phyloP scores from a whole-genome alignment of 2,329 filamentous ascomycete species.

The Stagonosporopsis tanaceti region DNA sequence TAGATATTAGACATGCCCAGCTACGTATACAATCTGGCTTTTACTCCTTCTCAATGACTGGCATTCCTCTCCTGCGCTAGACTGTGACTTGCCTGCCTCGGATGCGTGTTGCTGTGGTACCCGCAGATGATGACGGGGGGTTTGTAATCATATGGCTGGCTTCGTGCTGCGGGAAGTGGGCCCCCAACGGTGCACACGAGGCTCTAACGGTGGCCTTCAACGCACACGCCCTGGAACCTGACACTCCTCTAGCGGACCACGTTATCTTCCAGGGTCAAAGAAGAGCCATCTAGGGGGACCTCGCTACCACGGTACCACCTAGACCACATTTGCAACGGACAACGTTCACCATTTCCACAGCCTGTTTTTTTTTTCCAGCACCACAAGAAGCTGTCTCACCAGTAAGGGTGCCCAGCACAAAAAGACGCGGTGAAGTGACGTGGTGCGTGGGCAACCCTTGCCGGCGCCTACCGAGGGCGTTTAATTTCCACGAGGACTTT shows the following conservation, averaged over 20 bases:
- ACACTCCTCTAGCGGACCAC: too few species aligned
- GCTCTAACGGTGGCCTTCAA: too few species aligned
- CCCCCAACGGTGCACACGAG: too few species aligned
- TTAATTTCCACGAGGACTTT: conserved; percentile 19
- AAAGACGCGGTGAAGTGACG: conserved; percentile 6
- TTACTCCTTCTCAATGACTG: not conserved
- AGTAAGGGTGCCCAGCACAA: conserved; percentile 10
- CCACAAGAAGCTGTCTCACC: not conserved
- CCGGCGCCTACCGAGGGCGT: conserved; percentile 12
- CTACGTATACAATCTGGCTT: conserved; percentile 7
- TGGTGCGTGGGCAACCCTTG: conserved; percentile 8
- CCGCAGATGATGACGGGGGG: not conserved
- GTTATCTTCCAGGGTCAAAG: too few species aligned
- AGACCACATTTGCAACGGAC: too few species aligned
- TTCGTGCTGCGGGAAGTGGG: too few species aligned
- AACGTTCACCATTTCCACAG: too few species aligned
- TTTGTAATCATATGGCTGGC: too few species aligned
- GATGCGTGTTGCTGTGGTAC: not conserved
- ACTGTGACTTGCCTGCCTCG: not conserved
- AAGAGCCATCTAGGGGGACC: too few species aligned
- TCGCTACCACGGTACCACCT: too few species aligned
- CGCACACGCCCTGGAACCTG: too few species aligned
- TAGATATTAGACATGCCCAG: conserved; percentile 17
- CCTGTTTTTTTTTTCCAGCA: not conserved
- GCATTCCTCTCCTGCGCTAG: not conserved